Evolutionary conservation across 2,329 filamentous ascomycete genomes (phyloP).

Genomic region (Hypoxylon sp.): DNA sequence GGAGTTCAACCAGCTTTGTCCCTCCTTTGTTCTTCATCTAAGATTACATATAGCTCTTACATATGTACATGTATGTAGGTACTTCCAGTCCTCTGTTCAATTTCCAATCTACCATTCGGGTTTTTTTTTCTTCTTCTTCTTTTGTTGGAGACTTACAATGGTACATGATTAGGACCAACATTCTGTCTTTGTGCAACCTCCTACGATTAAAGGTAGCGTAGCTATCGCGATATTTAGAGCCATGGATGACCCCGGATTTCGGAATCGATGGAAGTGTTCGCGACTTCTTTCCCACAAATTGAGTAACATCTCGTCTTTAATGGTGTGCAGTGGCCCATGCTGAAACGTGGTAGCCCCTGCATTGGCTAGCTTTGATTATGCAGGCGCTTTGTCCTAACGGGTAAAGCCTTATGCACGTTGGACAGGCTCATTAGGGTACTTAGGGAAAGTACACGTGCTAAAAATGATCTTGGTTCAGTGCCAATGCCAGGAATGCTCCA

Average conservation of each 20-base stretch:
- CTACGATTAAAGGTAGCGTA: background rate
- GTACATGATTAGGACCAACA: background rate
- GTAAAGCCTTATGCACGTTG: constrained; percentile 34
- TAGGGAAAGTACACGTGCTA: constrained; percentile 26
- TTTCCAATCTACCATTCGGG: background rate
- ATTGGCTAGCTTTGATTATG: constrained; percentile 38
- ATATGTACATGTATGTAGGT: background rate
- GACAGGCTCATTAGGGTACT: constrained; percentile 18
- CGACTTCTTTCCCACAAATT: constrained; percentile 20
- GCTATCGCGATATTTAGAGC: constrained; percentile 7
- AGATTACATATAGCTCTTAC: constrained; percentile 9
- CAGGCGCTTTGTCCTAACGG: constrained; percentile 38
- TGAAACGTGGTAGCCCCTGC: constrained; percentile 45
- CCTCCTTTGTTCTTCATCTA: constrained; percentile 15
- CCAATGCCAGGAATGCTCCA: constrained; percentile 27
- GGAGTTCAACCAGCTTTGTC: background rate
- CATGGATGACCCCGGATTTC: constrained; percentile 36
- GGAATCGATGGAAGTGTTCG: constrained; percentile 17
- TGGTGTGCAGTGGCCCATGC: constrained; percentile 30
- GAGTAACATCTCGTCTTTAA: constrained; percentile 11
- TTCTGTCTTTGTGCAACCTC: constrained; percentile 15
- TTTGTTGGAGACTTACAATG: background rate
- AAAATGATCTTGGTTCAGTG: constrained; percentile 30
- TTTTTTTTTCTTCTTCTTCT: background rate
- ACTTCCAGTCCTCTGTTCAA: background rate